A percentile compares a stretch with the other conserved stretches of the same genome.
Conservation (phyloP, 2,329 filamentous ascomycete genomes). For the Mycogone perniciosa region DNA sequence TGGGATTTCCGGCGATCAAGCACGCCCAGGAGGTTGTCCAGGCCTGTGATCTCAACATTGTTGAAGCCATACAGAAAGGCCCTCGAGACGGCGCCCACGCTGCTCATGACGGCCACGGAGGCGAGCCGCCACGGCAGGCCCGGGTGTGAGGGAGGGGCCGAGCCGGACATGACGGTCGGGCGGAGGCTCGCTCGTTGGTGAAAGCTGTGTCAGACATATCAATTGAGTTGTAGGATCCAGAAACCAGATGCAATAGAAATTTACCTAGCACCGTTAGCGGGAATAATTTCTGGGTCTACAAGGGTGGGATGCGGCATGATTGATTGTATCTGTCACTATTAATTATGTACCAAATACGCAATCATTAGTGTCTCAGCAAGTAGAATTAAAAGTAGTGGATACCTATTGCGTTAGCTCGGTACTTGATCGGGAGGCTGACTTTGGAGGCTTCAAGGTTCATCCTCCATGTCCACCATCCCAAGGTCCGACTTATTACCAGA, state of each 20-base stretch:
- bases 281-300: no score
- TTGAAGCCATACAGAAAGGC: conserved; percentile 71
- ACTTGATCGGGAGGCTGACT: neutral
- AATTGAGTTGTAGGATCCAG: no score
- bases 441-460: no score
- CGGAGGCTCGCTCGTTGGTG: neutral
- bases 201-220: neutral
- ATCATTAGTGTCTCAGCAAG: no score
- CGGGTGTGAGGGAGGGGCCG: conserved; percentile 36
- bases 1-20: conserved; percentile 65
- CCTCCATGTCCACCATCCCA: neutral
- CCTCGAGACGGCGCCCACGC: conserved; percentile 63
- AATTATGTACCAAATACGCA: no score
- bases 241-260: neutral
- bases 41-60: conserved; percentile 66
- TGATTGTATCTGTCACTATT: no score
- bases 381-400: neutral
- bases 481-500: neutral
- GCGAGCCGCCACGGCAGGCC: conserved; percentile 63
- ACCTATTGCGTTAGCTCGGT: neutral
- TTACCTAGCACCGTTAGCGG: no score
- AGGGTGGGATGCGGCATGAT: no score
- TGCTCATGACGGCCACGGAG: conserved; percentile 69
- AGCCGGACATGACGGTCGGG: conserved; percentile 14
- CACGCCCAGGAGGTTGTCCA: conserved; percentile 67